Evolutionary conservation across 805 yeast genomes (phyloP).

Genomic region (Isabelozyma rhagii): DNA sequence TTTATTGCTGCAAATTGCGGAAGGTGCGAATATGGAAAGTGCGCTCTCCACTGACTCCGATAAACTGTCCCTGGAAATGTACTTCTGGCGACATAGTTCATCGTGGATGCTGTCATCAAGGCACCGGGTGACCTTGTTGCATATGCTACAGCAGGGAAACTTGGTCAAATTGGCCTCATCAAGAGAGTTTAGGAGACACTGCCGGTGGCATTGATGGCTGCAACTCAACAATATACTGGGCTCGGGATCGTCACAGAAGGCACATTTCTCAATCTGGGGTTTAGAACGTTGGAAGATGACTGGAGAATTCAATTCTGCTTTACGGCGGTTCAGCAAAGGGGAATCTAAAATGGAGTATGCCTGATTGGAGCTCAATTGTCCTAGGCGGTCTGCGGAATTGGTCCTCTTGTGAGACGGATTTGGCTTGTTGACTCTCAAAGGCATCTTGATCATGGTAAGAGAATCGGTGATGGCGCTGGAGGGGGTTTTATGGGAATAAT

Average conservation of each 20-base stretch:
- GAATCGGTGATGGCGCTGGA: no score
- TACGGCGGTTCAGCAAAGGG: background rate
- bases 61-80: background rate
- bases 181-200: constrained; percentile 16
- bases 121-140: constrained; percentile 10
- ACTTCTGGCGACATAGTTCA: background rate
- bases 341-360: background rate
- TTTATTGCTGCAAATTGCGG: background rate
- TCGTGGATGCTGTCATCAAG: constrained; percentile 6
- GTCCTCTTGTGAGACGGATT: constrained; percentile 2
- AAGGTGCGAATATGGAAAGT: background rate
- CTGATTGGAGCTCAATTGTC: background rate
- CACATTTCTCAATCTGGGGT: constrained; percentile 7
- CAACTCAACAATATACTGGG: constrained; percentile 16
- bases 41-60: background rate
- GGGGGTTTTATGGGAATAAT: no score
- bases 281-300: background rate
- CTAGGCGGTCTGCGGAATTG: background rate
- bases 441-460: background rate
- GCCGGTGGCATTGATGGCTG: constrained; percentile 22
- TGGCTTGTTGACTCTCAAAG: constrained; percentile 3
- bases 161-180: constrained; percentile 7
- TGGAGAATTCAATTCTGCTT: background rate
- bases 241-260: constrained; percentile 17
- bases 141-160: constrained; percentile 11